Evolutionary conservation across 441 rosid genomes (phyloP).

Genomic region (Eruca vesicaria): DNA sequence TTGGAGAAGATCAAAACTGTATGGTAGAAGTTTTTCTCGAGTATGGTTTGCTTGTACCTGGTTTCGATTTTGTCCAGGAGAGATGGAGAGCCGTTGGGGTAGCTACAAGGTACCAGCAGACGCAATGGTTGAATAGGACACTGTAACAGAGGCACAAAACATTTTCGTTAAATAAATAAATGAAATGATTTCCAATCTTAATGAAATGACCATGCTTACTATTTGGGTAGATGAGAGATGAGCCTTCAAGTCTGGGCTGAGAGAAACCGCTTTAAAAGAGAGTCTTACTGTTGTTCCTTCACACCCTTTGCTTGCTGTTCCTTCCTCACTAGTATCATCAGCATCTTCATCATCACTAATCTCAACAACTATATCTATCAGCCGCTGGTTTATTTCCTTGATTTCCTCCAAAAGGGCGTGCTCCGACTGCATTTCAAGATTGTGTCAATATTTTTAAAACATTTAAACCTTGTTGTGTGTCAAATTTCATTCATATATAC

Average conservation of each 20-base stretch:
- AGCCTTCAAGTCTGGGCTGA: constrained; percentile 71
- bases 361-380: constrained; percentile 86
- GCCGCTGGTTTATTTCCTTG: constrained; percentile 74
- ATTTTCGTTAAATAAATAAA: constrained; percentile 27
- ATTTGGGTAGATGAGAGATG: constrained; percentile 67
- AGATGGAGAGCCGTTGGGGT: constrained; percentile 84
- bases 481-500: constrained; percentile 9
- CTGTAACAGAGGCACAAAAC: constrained; percentile 46
- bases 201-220: constrained; percentile 42
- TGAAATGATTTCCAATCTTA: not conserved
- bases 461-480: not conserved
- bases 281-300: constrained; percentile 84
- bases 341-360: constrained; percentile 70
- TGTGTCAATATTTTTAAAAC: constrained; percentile 1
- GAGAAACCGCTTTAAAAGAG: constrained; percentile 78
- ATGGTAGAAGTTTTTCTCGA: no score
- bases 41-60: constrained; percentile 39
- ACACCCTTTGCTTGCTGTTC: constrained; percentile 56
- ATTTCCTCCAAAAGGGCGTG: constrained; percentile 81
- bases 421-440: constrained; percentile 53
- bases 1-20: not conserved
- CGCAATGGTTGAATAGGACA: constrained; percentile 87
- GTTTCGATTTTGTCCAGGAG: constrained; percentile 70
- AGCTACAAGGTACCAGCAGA: constrained; percentile 76
- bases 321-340: constrained; percentile 49